Base-by-base conservation (phyloP, 2,329 filamentous ascomycete species). In the Colletotrichum navitas region DNA sequence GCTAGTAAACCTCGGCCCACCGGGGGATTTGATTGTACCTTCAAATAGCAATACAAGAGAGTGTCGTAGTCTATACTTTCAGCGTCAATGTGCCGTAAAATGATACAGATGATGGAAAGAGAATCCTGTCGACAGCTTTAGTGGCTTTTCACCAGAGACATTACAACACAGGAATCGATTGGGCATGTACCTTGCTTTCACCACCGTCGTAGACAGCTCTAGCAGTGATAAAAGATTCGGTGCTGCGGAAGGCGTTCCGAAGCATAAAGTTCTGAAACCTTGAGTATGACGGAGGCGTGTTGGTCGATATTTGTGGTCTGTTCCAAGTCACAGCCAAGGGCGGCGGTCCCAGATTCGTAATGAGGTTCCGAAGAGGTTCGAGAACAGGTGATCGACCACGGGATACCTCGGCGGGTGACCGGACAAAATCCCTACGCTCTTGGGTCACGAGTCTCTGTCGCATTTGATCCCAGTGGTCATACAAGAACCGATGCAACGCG, bases 261-360 rank as follows among this genome's bases (percentile, higher is more conserved):
- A 93, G 84, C 91, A 93, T 93, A 76, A 93, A 93, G 74, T 92
- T 89, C 74, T 93, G 91, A 74, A 93, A 93, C 32, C 90, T 84
- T 2, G 90, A 92, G 77, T 92, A 93, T 8, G 88, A 82, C 1
- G 89, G 88, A 5, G 90, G 90, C 24, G 81, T 88, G 74, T 92
- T 93, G 34, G 85, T 79, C 1, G 89, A 88, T n/a, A 92, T 88
- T 61, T 88, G 86, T 12, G 91, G 91, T 61, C 90, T 84, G 74
- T 92, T 92, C 89, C 91, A 92, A 1, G 90, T 91, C 8, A 92
- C 88, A 55, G 91, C 90, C 74, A 92, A 82, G 1, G 90, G 90
- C 24, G 91, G 91, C 14, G 91, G 90, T 0, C 91, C 91, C 29
- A 93, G 83, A 67, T 91, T 91, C 16, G 88, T 87, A 74, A 93